Evolutionary conservation across 306 rosid genomes (phyloP), one percentile per base, ranked within the genome.

Genomic region (Prunus kanzakura): DNA sequence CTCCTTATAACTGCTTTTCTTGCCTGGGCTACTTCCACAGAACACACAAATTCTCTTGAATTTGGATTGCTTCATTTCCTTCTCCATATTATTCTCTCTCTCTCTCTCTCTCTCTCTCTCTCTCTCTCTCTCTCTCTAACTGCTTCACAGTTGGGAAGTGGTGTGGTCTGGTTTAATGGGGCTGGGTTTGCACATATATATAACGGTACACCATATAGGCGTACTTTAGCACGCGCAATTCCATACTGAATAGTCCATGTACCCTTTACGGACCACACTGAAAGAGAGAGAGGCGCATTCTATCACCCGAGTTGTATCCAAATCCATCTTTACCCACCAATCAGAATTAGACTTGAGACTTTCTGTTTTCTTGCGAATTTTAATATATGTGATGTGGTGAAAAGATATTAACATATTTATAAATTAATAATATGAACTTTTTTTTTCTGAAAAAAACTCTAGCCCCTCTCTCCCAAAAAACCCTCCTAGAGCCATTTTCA

Each of bases 21-120:
- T 94, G 50, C 98, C 97, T 0, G 91, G 91, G 73, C 98, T 92
- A 67, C 98, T 94, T 7, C 97, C 98, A 82, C 98, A 94, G 81
- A 94, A 94, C 16, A 94, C 98, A 85, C 98, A 92, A 80, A 94
- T 82, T 88, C 89, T 90, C 79, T 90, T 90, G 93, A 94, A 94
- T 75, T 88, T 92, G n/a, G 98, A 88, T 78, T 29, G 64, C 66
- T 82, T 84, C 65, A 79, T 82, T 64, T 91, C 85, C 15, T 1
- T 65, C 25, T 82, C 89, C 66, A 67, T 85, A 84, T 91, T 91
- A 85, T 81, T 87, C 51, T 51, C 68, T 50, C 56, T 32, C 76
- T 65, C 77, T 78, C 55, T 74, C 49, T 49, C 22, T 55, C 8
- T 65, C 19, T 77, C 57, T 52, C 52, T 30, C 27, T 66, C 11